Percentiles rank a stretch among this genome's conserved stretches.
Conservation (phyloP, 805 yeast genomes). For the Saturnispora mendoncae region DNA sequence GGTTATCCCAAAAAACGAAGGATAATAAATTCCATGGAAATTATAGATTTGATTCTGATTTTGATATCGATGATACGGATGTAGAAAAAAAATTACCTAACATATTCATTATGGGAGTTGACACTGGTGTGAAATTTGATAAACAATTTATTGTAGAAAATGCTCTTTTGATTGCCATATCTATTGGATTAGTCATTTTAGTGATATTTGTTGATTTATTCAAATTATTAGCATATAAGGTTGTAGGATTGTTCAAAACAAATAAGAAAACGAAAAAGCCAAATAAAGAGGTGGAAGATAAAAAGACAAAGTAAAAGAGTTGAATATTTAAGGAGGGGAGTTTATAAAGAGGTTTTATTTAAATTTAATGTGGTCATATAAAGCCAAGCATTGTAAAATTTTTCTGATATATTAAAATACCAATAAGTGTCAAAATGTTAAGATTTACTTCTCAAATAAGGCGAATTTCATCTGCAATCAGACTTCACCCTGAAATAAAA, state of each 20-base stretch:
- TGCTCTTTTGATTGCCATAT: constrained; percentile 33
- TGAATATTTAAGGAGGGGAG: too few species aligned
- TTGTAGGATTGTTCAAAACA: not conserved
- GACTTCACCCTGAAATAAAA: constrained; percentile 38
- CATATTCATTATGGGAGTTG: not conserved
- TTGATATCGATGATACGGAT: constrained; percentile 23
- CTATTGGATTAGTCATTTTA: constrained; percentile 7
- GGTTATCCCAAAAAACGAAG: constrained; percentile 24
- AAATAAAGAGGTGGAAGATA: not conserved
- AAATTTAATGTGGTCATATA: too few species aligned
- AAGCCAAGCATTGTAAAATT: too few species aligned
- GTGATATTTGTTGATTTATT: constrained; percentile 13
- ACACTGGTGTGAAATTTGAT: constrained; percentile 24
- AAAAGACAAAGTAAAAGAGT: not conserved
- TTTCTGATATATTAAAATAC: not conserved
- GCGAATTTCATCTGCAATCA: constrained; percentile 3
- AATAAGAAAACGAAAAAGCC: not conserved
- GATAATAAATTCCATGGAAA: constrained; percentile 10
- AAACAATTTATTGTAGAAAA: constrained; percentile 41
- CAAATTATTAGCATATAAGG: not conserved
- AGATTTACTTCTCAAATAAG: not conserved
- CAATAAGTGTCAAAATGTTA: not conserved
- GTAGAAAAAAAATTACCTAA: not conserved
- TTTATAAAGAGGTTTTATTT: too few species aligned
- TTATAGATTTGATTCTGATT: constrained; percentile 14